These are phyloP conservation scores for Podaxis mareebaensis DNA, from an alignment of 768 basidiomycete genomes.

Conservation along the genomic window DNA sequence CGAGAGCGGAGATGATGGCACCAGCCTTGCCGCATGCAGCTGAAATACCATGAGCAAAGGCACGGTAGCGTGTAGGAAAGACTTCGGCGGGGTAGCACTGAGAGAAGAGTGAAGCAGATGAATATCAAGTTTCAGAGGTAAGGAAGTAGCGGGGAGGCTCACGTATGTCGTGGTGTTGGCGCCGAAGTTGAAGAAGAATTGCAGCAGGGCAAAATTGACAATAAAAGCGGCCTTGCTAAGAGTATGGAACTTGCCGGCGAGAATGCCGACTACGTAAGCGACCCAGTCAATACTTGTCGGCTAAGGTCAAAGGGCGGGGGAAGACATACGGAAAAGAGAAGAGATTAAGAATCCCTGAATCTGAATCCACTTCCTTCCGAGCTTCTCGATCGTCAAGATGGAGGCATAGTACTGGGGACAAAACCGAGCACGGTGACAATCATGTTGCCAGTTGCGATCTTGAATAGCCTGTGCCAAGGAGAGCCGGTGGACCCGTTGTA, in stretches of 20 bases:
- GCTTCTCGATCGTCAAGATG: conserved; percentile 66
- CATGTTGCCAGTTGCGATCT: conserved; percentile 64
- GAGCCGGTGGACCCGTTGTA: conserved; percentile 58
- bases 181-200: conserved; percentile 86
- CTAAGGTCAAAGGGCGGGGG: not conserved
- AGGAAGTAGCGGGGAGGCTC: conserved; percentile 11
- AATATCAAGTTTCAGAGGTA: not conserved
- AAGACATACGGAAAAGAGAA: conserved; percentile 60
- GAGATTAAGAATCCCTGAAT: conserved; percentile 71
- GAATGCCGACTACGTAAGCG: conserved; percentile 51
- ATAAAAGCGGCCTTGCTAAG: conserved; percentile 64
- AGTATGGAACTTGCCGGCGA: conserved; percentile 63
- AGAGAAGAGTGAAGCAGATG: not conserved
- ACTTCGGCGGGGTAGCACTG: conserved; percentile 77
- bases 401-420: conserved; percentile 60
- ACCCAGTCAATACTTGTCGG: not conserved
- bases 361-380: conserved; percentile 77
- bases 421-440: conserved; percentile 78
- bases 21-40: conserved; percentile 76
- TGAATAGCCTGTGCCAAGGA: conserved; percentile 66
- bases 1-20: conserved; percentile 76
- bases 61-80: conserved; percentile 76
- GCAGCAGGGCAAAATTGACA: conserved; percentile 70
- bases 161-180: conserved; percentile 67
- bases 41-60: conserved; percentile 72